Base-by-base conservation (phyloP, 2,329 filamentous ascomycete species). In the Rutstroemia sp. region DNA sequence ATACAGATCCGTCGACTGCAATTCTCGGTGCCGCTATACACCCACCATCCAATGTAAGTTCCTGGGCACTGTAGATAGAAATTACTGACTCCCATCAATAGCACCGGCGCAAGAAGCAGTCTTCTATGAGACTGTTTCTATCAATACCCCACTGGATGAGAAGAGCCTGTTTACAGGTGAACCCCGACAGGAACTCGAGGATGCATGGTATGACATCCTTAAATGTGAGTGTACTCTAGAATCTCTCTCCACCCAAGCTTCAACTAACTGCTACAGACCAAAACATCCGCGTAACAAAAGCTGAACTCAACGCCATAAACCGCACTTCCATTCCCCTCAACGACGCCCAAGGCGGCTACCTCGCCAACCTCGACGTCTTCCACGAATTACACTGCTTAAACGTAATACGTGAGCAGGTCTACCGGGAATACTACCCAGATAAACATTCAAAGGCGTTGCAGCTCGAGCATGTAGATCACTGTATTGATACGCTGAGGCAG, bases 321-420 rank as follows among this genome's bases (percentile, higher is more conserved):
- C 48, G 23, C 12, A 48, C 42, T 5, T 25, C 48, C 7, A 39
- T 51, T 21, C 37, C 50, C 8, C 23, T 52, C 23, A 18, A 37
- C 23, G 49, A 52, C 12, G 48, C 30, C 9, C 18, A 37, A 38
- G 49, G 49, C 16, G 48, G 48, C 25, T 52, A 52, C 18, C 50
- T 46, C 1, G 50, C 50, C 8, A 45, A 39, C 23, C 50, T 52
- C 23, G 25, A 46, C 25, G 50, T 52, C 7, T 46, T 42, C 41
- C 50, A 45, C 9, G 38, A 45, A 19, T 16, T 52, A 8, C 41
- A 52, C 16, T 46, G 41, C 23, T 12, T 51, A 10, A 51, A 51
- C 5, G 23, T 14, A 5, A 51, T 51, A 16, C 49, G 21, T 12
- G 37, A 42, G 12, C 39, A 51, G 5, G 21, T 51, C 5, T 42